Evolutionary conservation across 176 grass and related monocot genomes (phyloP), one percentile per base, ranked within the genome.

Genomic region (Microstegium vimineum): DNA sequence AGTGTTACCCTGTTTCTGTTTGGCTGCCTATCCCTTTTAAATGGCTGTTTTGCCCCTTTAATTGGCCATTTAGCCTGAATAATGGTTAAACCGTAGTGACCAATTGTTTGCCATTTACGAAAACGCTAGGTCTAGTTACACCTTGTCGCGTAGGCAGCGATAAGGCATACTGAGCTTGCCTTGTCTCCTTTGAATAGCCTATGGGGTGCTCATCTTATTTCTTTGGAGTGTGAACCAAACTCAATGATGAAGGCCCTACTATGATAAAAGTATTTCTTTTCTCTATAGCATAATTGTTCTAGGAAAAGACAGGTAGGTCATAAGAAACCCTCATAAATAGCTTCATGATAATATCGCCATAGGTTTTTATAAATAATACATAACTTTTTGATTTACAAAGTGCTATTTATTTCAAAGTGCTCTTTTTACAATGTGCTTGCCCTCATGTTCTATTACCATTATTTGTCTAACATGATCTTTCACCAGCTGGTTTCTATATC

Each of bases 401-500:
- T 62, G 8, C 11, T 56, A 17, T 65, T 10, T 22, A 22, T 56
- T n/a, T n/a, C n/a, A n/a, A n/a, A n/a, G n/a, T n/a, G n/a, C n/a
- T n/a, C n/a, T n/a, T n/a, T n/a, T n/a, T n/a, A n/a, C n/a, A n/a
- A n/a, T n/a, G n/a, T n/a, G n/a, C n/a, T n/a, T n/a, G n/a, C n/a
- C n/a, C n/a, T n/a, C n/a, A n/a, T 71, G 72, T 35, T 65, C 60
- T 68, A 36, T 5, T 64, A 31, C 18, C 34, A 22, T 70, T 17
- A 41, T 86, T 81, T 87, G 20, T 84, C 84, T 91, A 61, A 87
- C 32, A 30, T 89, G 43, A 82, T 91, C 65, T 93, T 32, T 65
- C 49, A 80, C 81, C 86, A 99, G 97, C 97, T 89, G 97, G 97
- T 85, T 99, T 99, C 82, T 99, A 99, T 52, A 99, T 99, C 37